Conservation (phyloP, 139 green algal species). For the Auxenochlorella pyrenoidosa region DNA sequence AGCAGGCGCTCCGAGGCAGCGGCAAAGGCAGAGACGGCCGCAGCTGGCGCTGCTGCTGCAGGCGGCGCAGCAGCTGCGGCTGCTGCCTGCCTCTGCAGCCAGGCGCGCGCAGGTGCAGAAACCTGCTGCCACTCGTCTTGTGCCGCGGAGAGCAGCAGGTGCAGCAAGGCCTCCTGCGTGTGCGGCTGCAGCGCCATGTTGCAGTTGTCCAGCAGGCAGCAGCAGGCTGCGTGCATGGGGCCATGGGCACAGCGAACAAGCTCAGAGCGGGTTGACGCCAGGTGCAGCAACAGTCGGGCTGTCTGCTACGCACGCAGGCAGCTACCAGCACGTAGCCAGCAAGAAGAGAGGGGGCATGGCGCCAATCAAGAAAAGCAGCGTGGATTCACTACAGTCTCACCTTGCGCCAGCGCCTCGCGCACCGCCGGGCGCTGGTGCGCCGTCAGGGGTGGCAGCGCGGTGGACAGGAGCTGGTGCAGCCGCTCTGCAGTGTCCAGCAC, state of each 20-base stretch:
- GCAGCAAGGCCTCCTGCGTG: conserved; percentile 53
- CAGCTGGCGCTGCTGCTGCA: conserved; percentile 59
- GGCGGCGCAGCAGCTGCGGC: conserved; percentile 58
- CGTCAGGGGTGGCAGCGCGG: conserved; percentile 66
- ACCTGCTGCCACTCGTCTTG: conserved; percentile 78
- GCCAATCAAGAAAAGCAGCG: not conserved
- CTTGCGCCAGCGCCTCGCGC: conserved; percentile 50
- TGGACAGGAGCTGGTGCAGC: conserved; percentile 55
- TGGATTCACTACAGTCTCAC: not conserved
- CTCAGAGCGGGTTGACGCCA: not conserved
- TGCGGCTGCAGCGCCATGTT: conserved; percentile 32
- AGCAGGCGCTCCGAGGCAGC: conserved; percentile 34
- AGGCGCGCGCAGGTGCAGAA: conserved; percentile 22
- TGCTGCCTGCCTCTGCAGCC: conserved; percentile 32
- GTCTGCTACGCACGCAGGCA: not conserved
- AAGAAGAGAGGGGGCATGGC: not conserved
- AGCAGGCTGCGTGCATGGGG: conserved; percentile 37
- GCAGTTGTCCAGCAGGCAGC: conserved; percentile 55
- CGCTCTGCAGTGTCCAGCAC: conserved; percentile 40
- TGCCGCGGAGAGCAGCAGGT: conserved; percentile 65
- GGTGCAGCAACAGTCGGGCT: not conserved
- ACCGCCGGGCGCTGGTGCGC: conserved; percentile 61
- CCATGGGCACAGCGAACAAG: too few relatives aligned
- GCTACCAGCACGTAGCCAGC: not conserved
- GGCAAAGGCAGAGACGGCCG: not conserved